Percentiles rank a stretch among this genome's conserved stretches.
Evolutionary conservation across 2,329 filamentous ascomycete genomes (phyloP).

Genomic region (Metarhizium album): DNA sequence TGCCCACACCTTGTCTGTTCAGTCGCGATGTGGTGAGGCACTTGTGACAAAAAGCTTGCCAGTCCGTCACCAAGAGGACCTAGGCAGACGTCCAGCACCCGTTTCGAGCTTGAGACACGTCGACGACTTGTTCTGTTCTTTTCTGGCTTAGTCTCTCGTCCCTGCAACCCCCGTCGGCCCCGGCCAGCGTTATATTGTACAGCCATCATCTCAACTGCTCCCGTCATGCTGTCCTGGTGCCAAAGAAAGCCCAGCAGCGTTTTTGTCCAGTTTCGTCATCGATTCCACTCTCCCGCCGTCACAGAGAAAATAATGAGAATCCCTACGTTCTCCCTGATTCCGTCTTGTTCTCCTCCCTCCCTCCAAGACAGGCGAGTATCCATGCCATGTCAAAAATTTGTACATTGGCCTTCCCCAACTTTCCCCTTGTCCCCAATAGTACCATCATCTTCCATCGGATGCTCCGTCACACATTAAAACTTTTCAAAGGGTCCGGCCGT

Average conservation of each 20-base stretch:
- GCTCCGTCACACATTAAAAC: background rate
- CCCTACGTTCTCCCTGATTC: background rate
- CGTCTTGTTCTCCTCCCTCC: background rate
- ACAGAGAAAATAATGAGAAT: background rate
- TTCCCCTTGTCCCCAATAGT: background rate
- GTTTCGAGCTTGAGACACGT: background rate
- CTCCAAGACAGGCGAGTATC: too few relatives aligned
- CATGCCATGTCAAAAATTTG: background rate
- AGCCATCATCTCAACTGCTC: slow-evolving; percentile 4
- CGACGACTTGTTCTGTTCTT: too few relatives aligned
- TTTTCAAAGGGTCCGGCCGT: background rate
- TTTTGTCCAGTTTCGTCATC: slow-evolving; percentile 5
- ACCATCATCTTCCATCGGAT: background rate
- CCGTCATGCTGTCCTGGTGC: slow-evolving; percentile 5
- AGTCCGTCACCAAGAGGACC: too few relatives aligned
- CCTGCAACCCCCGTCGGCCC: too few relatives aligned
- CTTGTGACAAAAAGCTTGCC: too few relatives aligned
- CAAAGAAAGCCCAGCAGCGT: background rate
- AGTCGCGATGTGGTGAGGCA: too few relatives aligned
- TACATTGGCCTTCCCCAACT: background rate
- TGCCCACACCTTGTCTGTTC: too few relatives aligned
- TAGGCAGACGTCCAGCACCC: too few relatives aligned
- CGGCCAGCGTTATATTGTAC: background rate
- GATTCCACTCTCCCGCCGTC: background rate
- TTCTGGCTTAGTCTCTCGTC: too few relatives aligned